Percentiles rank a stretch among this genome's conserved stretches.
Evolutionary conservation across 2,329 filamentous ascomycete genomes (phyloP).

Genomic region (Scortechinia acanthostroma): DNA sequence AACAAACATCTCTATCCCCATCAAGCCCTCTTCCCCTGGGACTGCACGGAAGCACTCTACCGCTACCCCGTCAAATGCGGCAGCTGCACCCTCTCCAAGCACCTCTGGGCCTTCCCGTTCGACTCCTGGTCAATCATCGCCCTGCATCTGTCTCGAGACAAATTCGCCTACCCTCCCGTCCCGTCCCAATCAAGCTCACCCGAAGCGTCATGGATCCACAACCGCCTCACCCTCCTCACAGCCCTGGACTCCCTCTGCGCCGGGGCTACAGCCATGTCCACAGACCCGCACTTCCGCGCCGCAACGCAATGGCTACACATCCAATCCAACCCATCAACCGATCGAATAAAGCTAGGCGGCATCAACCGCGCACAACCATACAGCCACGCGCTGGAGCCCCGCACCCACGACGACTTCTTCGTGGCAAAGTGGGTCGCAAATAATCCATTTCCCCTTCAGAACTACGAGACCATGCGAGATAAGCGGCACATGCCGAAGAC

Average conservation of each 20-base stretch:
- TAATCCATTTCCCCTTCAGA: no score
- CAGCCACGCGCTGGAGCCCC: conserved; percentile 26
- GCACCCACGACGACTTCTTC: conserved; percentile 11
- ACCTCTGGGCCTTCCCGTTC: conserved; percentile 33
- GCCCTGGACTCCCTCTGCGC: conserved; percentile 18
- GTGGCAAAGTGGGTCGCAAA: conserved; percentile 11
- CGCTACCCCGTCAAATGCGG: conserved; percentile 25
- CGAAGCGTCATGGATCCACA: conserved; percentile 19
- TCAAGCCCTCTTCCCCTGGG: conserved; percentile 34
- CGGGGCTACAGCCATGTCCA: conserved; percentile 24
- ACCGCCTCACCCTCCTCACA: conserved; percentile 21
- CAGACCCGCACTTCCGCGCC: conserved; percentile 13
- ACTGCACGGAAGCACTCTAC: conserved; percentile 33
- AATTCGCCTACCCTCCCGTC: conserved; percentile 18
- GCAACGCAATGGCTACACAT: conserved; percentile 23
- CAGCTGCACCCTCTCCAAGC: conserved; percentile 31
- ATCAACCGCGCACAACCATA: conserved; percentile 32
- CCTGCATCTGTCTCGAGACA: conserved; percentile 25
- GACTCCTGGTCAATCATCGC: conserved; percentile 31
- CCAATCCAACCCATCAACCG: conserved; percentile 8
- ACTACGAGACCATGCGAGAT: no score
- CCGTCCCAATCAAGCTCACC: conserved; percentile 8
- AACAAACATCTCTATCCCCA: conserved; percentile 25
- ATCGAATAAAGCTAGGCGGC: conserved; percentile 27
- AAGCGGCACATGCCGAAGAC: no score